Evolutionary conservation across 495 filamentous ascomycete species (phyloP).

Genomic region (Aspergillus bridgeri): DNA sequence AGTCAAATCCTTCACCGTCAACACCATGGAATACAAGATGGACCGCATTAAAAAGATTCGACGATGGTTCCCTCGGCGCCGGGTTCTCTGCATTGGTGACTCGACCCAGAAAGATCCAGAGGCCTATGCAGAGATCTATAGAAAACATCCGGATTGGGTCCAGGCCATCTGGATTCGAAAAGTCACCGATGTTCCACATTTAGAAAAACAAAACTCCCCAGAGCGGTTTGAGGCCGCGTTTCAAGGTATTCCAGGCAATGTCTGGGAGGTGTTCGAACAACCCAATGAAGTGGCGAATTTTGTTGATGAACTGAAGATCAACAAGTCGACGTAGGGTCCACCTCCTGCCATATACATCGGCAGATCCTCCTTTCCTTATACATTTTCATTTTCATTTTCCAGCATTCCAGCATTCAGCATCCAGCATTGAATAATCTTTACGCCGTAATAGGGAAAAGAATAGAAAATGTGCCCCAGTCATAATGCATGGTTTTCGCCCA

Average conservation of each 20-base stretch:
- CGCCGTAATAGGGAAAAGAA: too few relatives aligned
- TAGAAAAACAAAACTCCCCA: constrained; percentile 69
- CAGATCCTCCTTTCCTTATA: background rate
- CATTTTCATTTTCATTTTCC: constrained; percentile 5
- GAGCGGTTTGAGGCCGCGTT: constrained; percentile 83
- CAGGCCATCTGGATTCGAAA: constrained; percentile 78
- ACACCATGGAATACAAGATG: constrained; percentile 86
- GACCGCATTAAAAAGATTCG: constrained; percentile 74
- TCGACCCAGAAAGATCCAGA: constrained; percentile 91
- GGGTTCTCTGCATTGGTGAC: constrained; percentile 83
- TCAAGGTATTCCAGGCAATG: constrained; percentile 59
- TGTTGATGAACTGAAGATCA: constrained; percentile 39
- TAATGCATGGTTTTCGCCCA: background rate
- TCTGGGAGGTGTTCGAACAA: constrained; percentile 79
- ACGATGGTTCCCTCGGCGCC: constrained; percentile 68
- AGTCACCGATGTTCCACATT: constrained; percentile 69
- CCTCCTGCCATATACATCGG: background rate
- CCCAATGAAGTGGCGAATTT: constrained; percentile 58
- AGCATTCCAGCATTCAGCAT: constrained; percentile 3
- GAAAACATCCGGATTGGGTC: constrained; percentile 66
- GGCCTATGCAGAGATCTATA: constrained; percentile 74
- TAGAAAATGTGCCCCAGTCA: background rate
- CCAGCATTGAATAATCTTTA: too few relatives aligned
- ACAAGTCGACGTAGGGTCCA: background rate
- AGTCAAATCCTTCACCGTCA: constrained; percentile 71